Conservation (phyloP, 192 early-diverging fungal genomes). For the Jimgerdemannia flammicorona region DNA sequence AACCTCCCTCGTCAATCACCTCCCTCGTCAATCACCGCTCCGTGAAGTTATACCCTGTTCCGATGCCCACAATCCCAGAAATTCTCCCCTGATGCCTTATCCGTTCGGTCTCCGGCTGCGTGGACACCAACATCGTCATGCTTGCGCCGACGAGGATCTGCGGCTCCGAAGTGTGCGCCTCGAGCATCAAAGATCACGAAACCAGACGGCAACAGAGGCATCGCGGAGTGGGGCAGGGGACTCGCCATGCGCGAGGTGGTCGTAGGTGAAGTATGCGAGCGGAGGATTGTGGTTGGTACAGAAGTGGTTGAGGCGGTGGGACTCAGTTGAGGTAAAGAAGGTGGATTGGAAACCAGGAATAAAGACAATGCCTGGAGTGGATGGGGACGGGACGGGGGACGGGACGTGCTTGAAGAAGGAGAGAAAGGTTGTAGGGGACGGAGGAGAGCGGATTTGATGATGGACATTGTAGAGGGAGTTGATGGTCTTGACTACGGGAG, state of each 20-base stretch:
- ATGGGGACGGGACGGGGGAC: background rate
- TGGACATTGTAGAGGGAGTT: background rate
- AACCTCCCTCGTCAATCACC: conserved; percentile 19
- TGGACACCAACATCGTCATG: conserved; percentile 15
- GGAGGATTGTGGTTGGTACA: background rate
- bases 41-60: conserved; percentile 20
- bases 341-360: conserved; percentile 29
- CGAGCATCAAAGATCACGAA: conserved; percentile 9
- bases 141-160: conserved; percentile 19
- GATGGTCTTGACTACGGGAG: too few species aligned
- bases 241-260: conserved; percentile 9
- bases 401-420: background rate
- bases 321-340: conserved; percentile 17
- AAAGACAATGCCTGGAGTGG: conserved; percentile 5
- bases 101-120: background rate
- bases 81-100: background rate
- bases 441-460: background rate
- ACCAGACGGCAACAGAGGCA: conserved; percentile 15
- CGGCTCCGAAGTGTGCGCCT: background rate
- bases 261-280: conserved; percentile 20
- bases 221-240: background rate
- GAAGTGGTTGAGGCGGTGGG: conserved; percentile 6
- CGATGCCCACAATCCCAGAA: conserved; percentile 18
- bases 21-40: conserved; percentile 19
- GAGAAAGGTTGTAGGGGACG: background rate